Evolutionary conservation across 345 rosid species (phyloP), one percentile per base, ranked within the genome.

Genomic region (Jatropha curcas): DNA sequence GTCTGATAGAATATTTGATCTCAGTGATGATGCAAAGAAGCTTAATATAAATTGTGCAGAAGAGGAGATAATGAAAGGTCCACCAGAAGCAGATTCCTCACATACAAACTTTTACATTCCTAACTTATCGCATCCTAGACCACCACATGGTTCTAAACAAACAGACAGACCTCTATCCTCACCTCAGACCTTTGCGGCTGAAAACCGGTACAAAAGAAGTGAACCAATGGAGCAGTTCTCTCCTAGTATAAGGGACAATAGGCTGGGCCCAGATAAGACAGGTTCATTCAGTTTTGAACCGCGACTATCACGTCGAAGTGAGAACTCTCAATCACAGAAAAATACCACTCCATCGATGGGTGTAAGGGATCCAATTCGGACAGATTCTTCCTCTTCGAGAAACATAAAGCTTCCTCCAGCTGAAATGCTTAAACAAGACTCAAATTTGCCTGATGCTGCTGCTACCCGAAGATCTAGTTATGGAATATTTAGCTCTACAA

Each of bases 401-500:
- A 75, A 74, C 64, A 24, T 37, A 4, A 66, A 50, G 66, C 65
- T 67, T 34, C 73, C 79, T 39, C 82, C 81, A 33, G 73, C 71
- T 66, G 75, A 75, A 45, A 57, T 64, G 58, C 75, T 39, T 30
- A 75, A 71, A 79, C 83, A 69, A n/a, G 41, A 45, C 50, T 71
- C 58, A 1, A n/a, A 60, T 58, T 51, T 27, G 27, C 55, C 77
- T 34, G 52, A 11, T 45, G 22, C 60, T 68, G 65, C 84, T 12
- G 67, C 58, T 45, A 71, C 70, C 22, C 65, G 71, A 14, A 37
- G 79, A 20, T 74, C 81, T 52, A 64, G 89, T 77, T 89, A 73
- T 80, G 97, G 97, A 50, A 77, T 83, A 58, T 87, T 91, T 80
- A 93, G 95, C 75, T 71, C 77, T 70, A 62, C 82, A 19, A 81